Percentiles rank a stretch among this genome's conserved stretches.
Conservation (phyloP, 768 basidiomycete genomes). For the Lepiota subincarnata region DNA sequence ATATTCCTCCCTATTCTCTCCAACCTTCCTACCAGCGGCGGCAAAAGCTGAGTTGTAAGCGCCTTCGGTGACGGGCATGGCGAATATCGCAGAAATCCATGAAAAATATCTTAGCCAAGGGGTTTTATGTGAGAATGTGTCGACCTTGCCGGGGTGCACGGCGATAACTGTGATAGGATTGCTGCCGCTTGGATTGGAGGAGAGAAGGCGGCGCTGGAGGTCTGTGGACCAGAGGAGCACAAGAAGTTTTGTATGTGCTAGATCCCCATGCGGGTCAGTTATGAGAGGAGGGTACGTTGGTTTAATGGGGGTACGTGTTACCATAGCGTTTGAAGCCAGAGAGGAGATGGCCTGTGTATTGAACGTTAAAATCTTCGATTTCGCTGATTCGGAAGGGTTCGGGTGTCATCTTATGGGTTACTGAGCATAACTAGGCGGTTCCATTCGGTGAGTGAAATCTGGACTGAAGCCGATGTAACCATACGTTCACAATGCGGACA, state of each 20-base stretch:
- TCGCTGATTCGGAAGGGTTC: neutral
- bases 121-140: slow-evolving; percentile 25
- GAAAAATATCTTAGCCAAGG: slow-evolving; percentile 11
- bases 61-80: slow-evolving; percentile 19
- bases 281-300: neutral
- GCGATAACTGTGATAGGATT: slow-evolving; percentile 19
- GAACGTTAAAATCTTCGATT: neutral
- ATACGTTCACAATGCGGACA: slow-evolving; percentile 21
- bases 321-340: neutral
- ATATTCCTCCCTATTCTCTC: slow-evolving; percentile 19
- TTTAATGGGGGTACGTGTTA: neutral
- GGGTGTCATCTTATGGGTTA: neutral
- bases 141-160: slow-evolving; percentile 25
- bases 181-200: too few species aligned
- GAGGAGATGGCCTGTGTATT: neutral
- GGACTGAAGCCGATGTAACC: too few species aligned
- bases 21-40: slow-evolving; percentile 22
- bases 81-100: slow-evolving; percentile 18
- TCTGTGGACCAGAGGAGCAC: neutral
- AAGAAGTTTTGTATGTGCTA: neutral
- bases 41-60: slow-evolving; percentile 27
- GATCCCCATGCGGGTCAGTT: too few species aligned
- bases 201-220: neutral
- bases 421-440: neutral
- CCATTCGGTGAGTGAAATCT: neutral